phyloP scores from a whole-genome alignment of 108 stramenopile species.

The Halocafeteria seosinensis region DNA sequence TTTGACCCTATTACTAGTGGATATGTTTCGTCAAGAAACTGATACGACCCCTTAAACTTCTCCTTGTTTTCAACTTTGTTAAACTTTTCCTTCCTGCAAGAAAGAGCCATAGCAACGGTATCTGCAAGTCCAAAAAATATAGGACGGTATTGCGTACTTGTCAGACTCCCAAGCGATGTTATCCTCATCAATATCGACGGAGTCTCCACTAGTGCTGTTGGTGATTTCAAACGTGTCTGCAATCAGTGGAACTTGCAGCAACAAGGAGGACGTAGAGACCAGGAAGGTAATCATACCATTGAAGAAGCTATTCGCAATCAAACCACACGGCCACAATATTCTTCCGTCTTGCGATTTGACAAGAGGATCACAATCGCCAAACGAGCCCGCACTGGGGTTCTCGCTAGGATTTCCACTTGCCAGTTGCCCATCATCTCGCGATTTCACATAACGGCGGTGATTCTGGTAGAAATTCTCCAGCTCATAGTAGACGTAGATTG shows the following conservation, averaged over 20 bases:
- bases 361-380: conserved; percentile 49
- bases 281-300: conserved; percentile 76
- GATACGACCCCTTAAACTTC: too few species aligned
- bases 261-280: too few species aligned
- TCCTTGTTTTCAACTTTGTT: conserved; percentile 29
- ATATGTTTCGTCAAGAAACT: conserved; percentile 37
- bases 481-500: conserved; percentile 82
- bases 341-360: neutral
- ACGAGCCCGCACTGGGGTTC: neutral
- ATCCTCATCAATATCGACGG: conserved; percentile 47
- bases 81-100: too few species aligned
- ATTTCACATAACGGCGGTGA: conserved; percentile 62
- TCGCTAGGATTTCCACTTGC: conserved; percentile 8
- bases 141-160: too few species aligned
- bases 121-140: too few species aligned
- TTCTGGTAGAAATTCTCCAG: conserved; percentile 94
- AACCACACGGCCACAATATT: conserved; percentile 80
- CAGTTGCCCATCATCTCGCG: conserved; percentile 35
- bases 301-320: conserved; percentile 92
- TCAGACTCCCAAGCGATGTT: conserved; percentile 88
- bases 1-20: conserved; percentile 5
- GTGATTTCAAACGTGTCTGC: neutral
- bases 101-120: too few species aligned
- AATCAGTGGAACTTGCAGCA: too few species aligned
- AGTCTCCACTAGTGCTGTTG: too few species aligned